Percentiles rank a stretch among this genome's conserved stretches.
Conservation (phyloP, 371 early-diverging fungal species). For the Thermomucor indicae-seudaticae region DNA sequence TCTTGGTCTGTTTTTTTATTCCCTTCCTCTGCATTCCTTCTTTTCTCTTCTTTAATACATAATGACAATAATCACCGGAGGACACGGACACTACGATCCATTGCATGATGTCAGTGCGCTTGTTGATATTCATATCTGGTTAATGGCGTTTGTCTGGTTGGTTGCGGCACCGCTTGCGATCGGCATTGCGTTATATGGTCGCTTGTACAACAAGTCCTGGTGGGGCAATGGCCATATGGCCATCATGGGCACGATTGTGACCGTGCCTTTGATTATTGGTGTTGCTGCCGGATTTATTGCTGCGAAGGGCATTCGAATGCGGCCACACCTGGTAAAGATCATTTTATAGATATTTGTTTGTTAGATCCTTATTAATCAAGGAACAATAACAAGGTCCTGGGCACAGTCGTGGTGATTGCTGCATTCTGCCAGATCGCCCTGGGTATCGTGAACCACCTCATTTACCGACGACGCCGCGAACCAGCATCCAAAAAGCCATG, state of each 20-base stretch:
- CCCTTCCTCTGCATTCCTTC: conserved; percentile 1
- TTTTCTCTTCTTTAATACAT: conserved; percentile 1
- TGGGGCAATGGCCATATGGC: conserved; percentile 33
- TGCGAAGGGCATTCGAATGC: conserved; percentile 12
- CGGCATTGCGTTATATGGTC: conserved; percentile 23
- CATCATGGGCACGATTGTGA: conserved; percentile 22
- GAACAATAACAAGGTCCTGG: conserved; percentile 15
- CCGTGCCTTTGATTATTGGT: conserved; percentile 20
- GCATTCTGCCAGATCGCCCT: conserved; percentile 24
- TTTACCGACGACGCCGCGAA: conserved; percentile 20
- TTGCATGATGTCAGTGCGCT: not conserved
- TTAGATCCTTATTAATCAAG: no score
- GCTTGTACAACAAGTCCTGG: conserved; percentile 21
- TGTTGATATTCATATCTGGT: conserved; percentile 15
- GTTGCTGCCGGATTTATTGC: conserved; percentile 16
- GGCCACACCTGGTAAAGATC: conserved; percentile 28
- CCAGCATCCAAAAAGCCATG: conserved; percentile 17
- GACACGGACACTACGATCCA: not conserved
- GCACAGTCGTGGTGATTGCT: conserved; percentile 20
- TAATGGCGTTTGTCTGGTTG: conserved; percentile 33
- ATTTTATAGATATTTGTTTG: not conserved
- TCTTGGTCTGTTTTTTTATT: conserved; percentile 1
- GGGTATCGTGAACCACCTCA: conserved; percentile 23
- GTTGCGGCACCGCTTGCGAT: conserved; percentile 28
- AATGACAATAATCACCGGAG: no score